phyloP scores from a whole-genome alignment of 2,329 filamentous ascomycete species.

The Ceratocystis variospora region DNA sequence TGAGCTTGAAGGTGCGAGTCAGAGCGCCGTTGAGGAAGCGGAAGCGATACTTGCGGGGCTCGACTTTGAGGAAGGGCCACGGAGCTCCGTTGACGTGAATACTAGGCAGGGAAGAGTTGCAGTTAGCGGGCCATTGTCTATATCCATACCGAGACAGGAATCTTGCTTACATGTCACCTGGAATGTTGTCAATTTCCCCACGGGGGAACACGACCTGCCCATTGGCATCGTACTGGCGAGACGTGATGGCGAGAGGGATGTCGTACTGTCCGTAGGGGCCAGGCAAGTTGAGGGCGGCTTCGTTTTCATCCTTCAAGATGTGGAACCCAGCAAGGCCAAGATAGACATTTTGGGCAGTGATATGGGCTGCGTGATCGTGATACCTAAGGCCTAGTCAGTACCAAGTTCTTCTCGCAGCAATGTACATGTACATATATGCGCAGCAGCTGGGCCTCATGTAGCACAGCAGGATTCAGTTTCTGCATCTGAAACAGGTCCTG shows the following conservation, averaged over 20 bases:
- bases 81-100: conserved; percentile 36
- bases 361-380: conserved; percentile 33
- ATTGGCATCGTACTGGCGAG: conserved; percentile 39
- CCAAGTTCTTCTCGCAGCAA: background rate
- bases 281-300: conserved; percentile 37
- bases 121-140: background rate
- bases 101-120: background rate
- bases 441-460: background rate
- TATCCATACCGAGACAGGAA: too few species aligned
- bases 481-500: background rate
- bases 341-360: conserved; percentile 42
- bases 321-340: conserved; percentile 44
- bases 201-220: conserved; percentile 36
- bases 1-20: conserved; percentile 35
- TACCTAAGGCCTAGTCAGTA: conserved; percentile 26
- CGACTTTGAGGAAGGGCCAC: conserved; percentile 45
- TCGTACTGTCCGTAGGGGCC: conserved; percentile 38
- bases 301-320: conserved; percentile 37
- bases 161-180: conserved; percentile 34
- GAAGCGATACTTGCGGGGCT: conserved; percentile 47
- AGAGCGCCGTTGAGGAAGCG: conserved; percentile 39
- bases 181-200: conserved; percentile 35
- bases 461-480: background rate
- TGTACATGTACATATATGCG: background rate
- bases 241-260: conserved; percentile 35